These are phyloP conservation scores for Thelonectria olida DNA, from an alignment of 2,329 filamentous ascomycete species.

Conservation along the genomic window DNA sequence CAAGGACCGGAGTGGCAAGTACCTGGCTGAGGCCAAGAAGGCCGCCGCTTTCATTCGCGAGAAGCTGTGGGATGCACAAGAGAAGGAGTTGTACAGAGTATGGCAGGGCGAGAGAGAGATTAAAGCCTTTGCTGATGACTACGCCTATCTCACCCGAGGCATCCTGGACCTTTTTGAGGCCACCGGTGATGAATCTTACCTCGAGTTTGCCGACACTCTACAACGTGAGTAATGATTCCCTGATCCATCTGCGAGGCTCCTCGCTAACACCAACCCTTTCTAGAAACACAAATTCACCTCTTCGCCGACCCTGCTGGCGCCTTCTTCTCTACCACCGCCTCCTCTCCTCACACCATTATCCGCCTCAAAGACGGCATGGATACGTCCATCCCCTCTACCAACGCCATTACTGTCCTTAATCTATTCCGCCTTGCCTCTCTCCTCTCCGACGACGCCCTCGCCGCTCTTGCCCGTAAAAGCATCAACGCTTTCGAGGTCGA, in stretches of 20 bases:
- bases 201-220: constrained; percentile 83
- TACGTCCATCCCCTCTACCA: constrained; percentile 87
- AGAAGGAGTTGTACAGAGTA: constrained; percentile 75
- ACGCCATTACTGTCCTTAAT: constrained; percentile 87
- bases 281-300: constrained; percentile 75
- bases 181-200: constrained; percentile 78
- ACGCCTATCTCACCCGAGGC: constrained; percentile 86
- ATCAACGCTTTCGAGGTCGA: constrained; percentile 90
- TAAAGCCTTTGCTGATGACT: constrained; percentile 89
- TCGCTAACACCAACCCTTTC: constrained; percentile 16
- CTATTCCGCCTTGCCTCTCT: constrained; percentile 81
- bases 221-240: constrained; percentile 64
- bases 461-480: constrained; percentile 73
- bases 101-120: constrained; percentile 74
- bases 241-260: background rate
- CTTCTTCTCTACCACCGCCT: constrained; percentile 76
- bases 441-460: constrained; percentile 72
- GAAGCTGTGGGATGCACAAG: constrained; percentile 74
- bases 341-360: constrained; percentile 77
- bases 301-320: constrained; percentile 79
- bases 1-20: constrained; percentile 65
- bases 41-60: constrained; percentile 77
- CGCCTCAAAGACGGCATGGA: constrained; percentile 97
- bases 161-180: constrained; percentile 86
- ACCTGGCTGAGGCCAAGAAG: constrained; percentile 71